A percentile compares a stretch with the other conserved stretches of the same genome.
Conservation (phyloP, 805 yeast species). For the Huiozyma sinensis region DNA sequence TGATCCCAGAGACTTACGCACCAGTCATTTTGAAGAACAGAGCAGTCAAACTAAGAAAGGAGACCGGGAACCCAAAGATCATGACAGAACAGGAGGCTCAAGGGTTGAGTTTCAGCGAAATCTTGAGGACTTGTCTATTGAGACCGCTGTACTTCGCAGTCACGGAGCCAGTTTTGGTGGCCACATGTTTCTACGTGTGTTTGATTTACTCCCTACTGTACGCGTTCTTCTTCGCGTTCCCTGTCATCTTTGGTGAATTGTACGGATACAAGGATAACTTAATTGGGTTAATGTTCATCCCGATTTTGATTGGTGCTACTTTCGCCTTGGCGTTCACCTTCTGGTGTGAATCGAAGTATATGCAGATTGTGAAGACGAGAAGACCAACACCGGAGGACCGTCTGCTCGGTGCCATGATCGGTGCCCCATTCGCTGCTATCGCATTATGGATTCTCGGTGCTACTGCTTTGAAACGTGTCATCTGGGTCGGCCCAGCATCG, state of each 20-base stretch:
- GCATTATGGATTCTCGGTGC: slow-evolving; percentile 76
- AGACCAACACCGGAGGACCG: slow-evolving; percentile 72
- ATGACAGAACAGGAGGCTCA: slow-evolving; percentile 91
- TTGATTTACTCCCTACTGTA: slow-evolving; percentile 82
- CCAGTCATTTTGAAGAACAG: slow-evolving; percentile 64
- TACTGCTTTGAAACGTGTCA: slow-evolving; percentile 54
- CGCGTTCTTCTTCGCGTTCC: slow-evolving; percentile 93
- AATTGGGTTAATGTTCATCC: slow-evolving; percentile 81
- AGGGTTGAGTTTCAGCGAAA: slow-evolving; percentile 57
- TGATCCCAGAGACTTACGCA: slow-evolving; percentile 85
- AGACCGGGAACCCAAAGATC: slow-evolving; percentile 71
- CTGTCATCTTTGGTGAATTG: slow-evolving; percentile 70
- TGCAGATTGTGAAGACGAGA: slow-evolving; percentile 40
- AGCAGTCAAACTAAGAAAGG: slow-evolving; percentile 58
- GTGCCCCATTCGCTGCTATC: slow-evolving; percentile 73
- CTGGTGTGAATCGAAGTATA: slow-evolving; percentile 52
- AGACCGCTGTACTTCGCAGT: slow-evolving; percentile 71
- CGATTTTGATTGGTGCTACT: slow-evolving; percentile 79
- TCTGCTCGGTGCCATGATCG: slow-evolving; percentile 69
- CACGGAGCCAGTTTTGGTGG: slow-evolving; percentile 77
- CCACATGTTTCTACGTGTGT: slow-evolving; percentile 79
- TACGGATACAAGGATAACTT: slow-evolving; percentile 69
- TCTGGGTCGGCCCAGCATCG: slow-evolving; percentile 73
- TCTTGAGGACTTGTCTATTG: slow-evolving; percentile 58
- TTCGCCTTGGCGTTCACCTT: slow-evolving; percentile 71